Base-by-base conservation (phyloP, 1,284 basidiomycete genomes). In the Ganoderma resinaceum region DNA sequence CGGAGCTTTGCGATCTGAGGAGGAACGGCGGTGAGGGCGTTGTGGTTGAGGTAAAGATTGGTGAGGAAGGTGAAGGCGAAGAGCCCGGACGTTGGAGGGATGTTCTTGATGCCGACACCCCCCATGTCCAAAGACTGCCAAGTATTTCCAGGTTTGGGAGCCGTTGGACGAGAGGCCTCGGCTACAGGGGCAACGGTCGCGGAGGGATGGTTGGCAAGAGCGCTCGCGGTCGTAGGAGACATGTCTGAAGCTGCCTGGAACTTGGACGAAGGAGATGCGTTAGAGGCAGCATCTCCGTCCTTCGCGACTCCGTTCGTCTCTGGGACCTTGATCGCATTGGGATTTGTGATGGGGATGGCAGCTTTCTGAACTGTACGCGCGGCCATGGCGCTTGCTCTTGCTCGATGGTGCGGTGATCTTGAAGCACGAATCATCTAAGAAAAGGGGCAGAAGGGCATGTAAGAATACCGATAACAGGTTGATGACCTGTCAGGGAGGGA, bases 41-140 rank as follows among this genome's bases (percentile, higher is more conserved):
- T 99, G 85, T 99, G 97, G 77, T 99, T 99, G 81, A 99, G 94
- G 82, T 98, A 99, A 66, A 99, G 90, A 72, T 93, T 95, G 71
- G 94, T 95, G 72, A 99, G 90, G 84, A 95, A 96, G 20, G 88
- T 88, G 84, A 98, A 99, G n/a, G 90, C 86, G 84, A 99, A 99
- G 42, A 98, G 85, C 70, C 92, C 93, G 61, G 94, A 91, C 16
- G 89, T 90, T 14, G 89, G 82, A 35, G 96, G 94, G 62, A 99
- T 85, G 74, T 94, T 96, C 86, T 97, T 97, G 78, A 99, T 89
- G 72, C 91, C 89, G 70, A 98, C 91, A 5, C 97, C 97, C 67
- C 98, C 97, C 90, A 99, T 96, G 81, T 99, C 97, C 68, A 99
- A 85, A 16, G 95, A 95, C 37, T 85, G 93, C 97, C 97, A 99